These are phyloP conservation scores for Melanomma pulvis-pyrius DNA, from an alignment of 495 filamentous ascomycete genomes.

Conservation along the genomic window DNA sequence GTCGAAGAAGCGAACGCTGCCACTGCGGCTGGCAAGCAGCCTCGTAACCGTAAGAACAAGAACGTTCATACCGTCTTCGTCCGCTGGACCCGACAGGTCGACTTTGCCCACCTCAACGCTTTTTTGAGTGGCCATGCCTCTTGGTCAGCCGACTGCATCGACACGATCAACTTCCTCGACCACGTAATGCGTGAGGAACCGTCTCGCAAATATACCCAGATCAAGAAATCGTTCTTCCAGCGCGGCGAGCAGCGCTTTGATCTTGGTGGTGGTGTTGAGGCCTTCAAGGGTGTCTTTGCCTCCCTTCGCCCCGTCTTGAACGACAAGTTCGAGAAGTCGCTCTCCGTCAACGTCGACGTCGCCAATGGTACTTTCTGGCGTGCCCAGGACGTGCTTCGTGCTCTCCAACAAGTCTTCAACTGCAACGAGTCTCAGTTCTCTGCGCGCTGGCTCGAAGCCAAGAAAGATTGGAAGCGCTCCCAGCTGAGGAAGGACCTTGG, in stretches of 20 bases:
- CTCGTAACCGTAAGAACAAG: slow-evolving; percentile 20
- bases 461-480: slow-evolving; percentile 40
- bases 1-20: slow-evolving; percentile 50
- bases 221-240: slow-evolving; percentile 79
- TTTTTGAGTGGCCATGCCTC: slow-evolving; percentile 64
- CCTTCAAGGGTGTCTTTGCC: slow-evolving; percentile 82
- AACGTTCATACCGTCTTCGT: slow-evolving; percentile 64
- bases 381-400: slow-evolving; percentile 39
- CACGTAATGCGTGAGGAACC: slow-evolving; percentile 81
- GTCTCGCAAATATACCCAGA: slow-evolving; percentile 60
- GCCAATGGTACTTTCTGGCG: slow-evolving; percentile 78
- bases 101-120: slow-evolving; percentile 61
- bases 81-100: slow-evolving; percentile 60
- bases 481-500: slow-evolving; percentile 55
- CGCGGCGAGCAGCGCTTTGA: slow-evolving; percentile 47
- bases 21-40: slow-evolving; percentile 35
- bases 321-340: slow-evolving; percentile 45
- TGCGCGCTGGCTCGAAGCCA: slow-evolving; percentile 6
- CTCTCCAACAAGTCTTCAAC: slow-evolving; percentile 37
- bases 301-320: slow-evolving; percentile 67
- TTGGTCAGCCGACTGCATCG: slow-evolving; percentile 67
- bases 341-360: slow-evolving; percentile 78
- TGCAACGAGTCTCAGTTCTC: slow-evolving; percentile 27
- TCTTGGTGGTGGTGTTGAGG: slow-evolving; percentile 65
- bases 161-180: slow-evolving; percentile 87